These are phyloP conservation scores for Trichoderma polysporum DNA, from an alignment of 2,329 filamentous ascomycete species.

Conservation along the genomic window DNA sequence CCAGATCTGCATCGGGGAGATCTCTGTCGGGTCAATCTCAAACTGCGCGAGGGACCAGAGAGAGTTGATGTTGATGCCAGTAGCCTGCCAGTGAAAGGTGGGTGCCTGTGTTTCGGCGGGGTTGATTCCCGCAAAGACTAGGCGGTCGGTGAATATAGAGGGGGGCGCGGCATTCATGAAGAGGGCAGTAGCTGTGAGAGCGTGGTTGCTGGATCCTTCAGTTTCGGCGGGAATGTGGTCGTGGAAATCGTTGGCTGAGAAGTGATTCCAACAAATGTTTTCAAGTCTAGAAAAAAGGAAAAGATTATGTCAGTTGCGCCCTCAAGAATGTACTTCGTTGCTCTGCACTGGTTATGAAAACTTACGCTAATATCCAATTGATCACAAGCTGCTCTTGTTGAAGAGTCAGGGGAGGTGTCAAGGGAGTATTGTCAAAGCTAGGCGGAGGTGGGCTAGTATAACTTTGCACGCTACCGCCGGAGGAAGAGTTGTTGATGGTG, in stretches of 20 bases:
- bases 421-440: constrained; percentile 25
- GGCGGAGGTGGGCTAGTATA: constrained; percentile 25
- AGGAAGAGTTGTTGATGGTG: constrained; percentile 38
- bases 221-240: constrained; percentile 26
- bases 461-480: constrained; percentile 24
- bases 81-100: constrained; percentile 39
- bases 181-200: constrained; percentile 46
- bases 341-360: neutral
- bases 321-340: neutral
- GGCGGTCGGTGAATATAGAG: constrained; percentile 33
- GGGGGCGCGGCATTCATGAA: constrained; percentile 42
- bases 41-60: constrained; percentile 49
- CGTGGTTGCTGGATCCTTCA: constrained; percentile 40
- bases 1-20: constrained; percentile 55
- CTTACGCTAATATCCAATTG: constrained; percentile 56
- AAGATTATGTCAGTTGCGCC: neutral
- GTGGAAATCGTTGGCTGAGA: constrained; percentile 43
- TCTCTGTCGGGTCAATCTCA: constrained; percentile 41
- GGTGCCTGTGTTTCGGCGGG: constrained; percentile 26
- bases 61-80: constrained; percentile 42
- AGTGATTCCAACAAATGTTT: constrained; percentile 54
- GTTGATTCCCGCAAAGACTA: neutral
- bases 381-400: constrained; percentile 47
- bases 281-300: constrained; percentile 45
- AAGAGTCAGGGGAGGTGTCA: constrained; percentile 28